Evolutionary conservation across 441 rosid genomes (phyloP).

Genomic region (Raphanus hybrid): DNA sequence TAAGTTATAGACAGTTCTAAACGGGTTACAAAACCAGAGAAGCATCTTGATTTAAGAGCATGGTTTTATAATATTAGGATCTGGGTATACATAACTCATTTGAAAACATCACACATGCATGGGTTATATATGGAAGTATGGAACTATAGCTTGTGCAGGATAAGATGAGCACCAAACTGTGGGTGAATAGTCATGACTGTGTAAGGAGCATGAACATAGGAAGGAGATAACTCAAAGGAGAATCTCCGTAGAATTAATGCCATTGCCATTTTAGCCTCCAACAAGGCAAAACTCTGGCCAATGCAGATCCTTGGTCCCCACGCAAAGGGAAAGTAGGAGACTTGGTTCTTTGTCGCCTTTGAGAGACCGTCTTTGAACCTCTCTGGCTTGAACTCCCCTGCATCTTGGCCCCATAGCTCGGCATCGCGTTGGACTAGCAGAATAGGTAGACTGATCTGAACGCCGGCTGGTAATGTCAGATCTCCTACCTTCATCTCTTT

Average conservation of each 20-base stretch:
- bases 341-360: conserved; percentile 44
- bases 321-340: conserved; percentile 41
- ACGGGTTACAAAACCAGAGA: no score
- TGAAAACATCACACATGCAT: background rate
- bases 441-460: conserved; percentile 31
- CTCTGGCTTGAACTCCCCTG: conserved; percentile 48
- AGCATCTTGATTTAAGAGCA: no score
- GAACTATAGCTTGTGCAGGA: background rate
- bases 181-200: background rate
- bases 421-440: conserved; percentile 46
- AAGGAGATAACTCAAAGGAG: conserved; percentile 46
- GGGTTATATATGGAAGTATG: background rate
- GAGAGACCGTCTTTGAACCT: conserved; percentile 52
- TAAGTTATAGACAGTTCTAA: no score
- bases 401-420: conserved; percentile 47
- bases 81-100: background rate
- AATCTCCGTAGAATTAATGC: conserved; percentile 45
- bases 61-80: no score
- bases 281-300: conserved; percentile 42
- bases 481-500: conserved; percentile 49
- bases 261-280: conserved; percentile 48
- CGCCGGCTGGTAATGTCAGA: conserved; percentile 41
- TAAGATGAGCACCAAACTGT: background rate
- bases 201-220: conserved; percentile 28
- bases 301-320: conserved; percentile 53